Percentiles rank a stretch among this genome's conserved stretches.
These are phyloP conservation scores for Anisodus tanguticus DNA, from an alignment of 257 asterid genomes.

Conservation along the genomic window DNA sequence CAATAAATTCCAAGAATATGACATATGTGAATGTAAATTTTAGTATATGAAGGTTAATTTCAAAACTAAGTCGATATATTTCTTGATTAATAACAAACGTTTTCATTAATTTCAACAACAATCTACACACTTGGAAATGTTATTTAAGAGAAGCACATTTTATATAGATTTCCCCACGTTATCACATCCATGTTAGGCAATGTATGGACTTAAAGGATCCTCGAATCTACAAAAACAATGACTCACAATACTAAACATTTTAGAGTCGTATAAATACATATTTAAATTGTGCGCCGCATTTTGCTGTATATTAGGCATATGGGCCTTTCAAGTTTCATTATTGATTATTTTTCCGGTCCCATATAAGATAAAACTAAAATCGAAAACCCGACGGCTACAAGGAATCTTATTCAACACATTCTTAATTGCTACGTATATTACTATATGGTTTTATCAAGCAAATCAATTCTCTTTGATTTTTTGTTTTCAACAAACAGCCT, in stretches of 20 bases:
- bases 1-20: not conserved
- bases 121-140: not conserved
- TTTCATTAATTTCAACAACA: not conserved
- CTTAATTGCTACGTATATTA: not conserved
- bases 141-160: not conserved
- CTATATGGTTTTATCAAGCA: not conserved
- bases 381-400: not conserved
- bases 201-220: not conserved
- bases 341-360: not conserved
- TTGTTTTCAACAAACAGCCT: not conserved
- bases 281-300: constrained; percentile 17
- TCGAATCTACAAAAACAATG: not conserved
- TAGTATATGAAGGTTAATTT: not conserved
- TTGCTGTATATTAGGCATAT: not conserved
- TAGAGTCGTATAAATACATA: not conserved
- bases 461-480: not conserved
- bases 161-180: not conserved
- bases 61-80: not conserved
- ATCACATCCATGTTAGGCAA: not conserved
- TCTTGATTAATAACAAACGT: not conserved
- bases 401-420: constrained; percentile 20
- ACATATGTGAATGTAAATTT: not conserved
- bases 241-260: not conserved
- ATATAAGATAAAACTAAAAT: not conserved
- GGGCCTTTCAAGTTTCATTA: not conserved